A percentile compares a stretch with the other conserved stretches of the same genome.
These are phyloP conservation scores for Pyrenophora seminiperda DNA, from an alignment of 2,329 filamentous ascomycete species.

Conservation along the genomic window DNA sequence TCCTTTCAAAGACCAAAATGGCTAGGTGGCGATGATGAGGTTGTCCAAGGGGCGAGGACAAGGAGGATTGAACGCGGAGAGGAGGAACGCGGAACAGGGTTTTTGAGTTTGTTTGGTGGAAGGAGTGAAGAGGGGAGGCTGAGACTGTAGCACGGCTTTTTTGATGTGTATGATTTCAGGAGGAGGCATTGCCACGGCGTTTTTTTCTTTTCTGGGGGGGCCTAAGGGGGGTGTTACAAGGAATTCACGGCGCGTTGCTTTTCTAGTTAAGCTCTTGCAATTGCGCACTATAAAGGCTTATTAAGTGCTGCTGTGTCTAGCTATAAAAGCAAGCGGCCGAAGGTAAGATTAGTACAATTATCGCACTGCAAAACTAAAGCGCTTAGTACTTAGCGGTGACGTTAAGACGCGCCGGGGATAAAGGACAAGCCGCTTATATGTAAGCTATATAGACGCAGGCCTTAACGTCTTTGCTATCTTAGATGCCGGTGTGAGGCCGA, in stretches of 20 bases:
- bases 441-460: constrained; percentile 5
- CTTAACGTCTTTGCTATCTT: background rate
- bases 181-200: background rate
- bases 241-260: background rate
- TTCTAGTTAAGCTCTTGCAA: background rate
- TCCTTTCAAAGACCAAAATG: constrained; percentile 71
- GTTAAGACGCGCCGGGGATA: constrained; percentile 5
- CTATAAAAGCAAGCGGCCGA: background rate
- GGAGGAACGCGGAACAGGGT: constrained; percentile 23
- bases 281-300: background rate
- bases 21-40: constrained; percentile 66
- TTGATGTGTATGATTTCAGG: background rate
- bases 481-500: constrained; percentile 5
- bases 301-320: background rate
- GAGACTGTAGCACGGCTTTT: constrained; percentile 27
- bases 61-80: constrained; percentile 10
- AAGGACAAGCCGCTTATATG: constrained; percentile 1
- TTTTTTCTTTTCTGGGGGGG: background rate
- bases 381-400: constrained; percentile 17
- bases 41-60: constrained; percentile 14
- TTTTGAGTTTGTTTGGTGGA: constrained; percentile 43
- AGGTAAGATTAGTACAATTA: constrained; percentile 6
- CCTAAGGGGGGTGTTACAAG: no score
- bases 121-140: constrained; percentile 41
- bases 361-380: constrained; percentile 11